Base-by-base conservation (phyloP, 495 filamentous ascomycete species). In the Penicillium psychrofluorescens region DNA sequence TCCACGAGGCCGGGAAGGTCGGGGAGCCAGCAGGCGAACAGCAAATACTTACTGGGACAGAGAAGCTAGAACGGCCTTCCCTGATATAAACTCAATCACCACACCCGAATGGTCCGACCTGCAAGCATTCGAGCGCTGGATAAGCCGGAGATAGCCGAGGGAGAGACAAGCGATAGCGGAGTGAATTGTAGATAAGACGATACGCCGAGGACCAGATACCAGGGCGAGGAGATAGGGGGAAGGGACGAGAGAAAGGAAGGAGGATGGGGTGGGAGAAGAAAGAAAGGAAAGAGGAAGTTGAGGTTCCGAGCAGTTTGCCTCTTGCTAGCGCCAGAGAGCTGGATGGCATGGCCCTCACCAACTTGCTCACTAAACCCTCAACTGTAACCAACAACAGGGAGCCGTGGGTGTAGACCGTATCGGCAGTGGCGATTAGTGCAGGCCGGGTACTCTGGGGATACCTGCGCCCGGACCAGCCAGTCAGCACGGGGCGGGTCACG, bases 81-180 rank as follows among this genome's bases (percentile, higher is more conserved):
- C 22, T 0, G 22, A 22, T 22, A 22, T 6, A 22, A 16, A 22
- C 22, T 22, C 22, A 4, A 4, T 22, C 22, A 22, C 22, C 22
- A 22, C 22, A 22, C 22, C 22, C 22, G 22, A 22, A 22, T 22
- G 22, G 22, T 22, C 22, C 22, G 22, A 22, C 22, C 2, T 22
- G 22, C 22, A 22, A 42, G 35, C 13, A 33, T 33, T 44, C 36
- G 36, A 22, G 22, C 22, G 22, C 50, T 59, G 54, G 55, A 53
- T 56, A 49, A 53, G 52, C 61, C 61, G 57, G 59, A 66, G 61
- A 64, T 64, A 68, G 55, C 62, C 62, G 64, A 63, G 43, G 39
- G 38, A 42, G 44, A 39, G 53, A 53, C 51, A 44, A 44, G 49
- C 49, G 53, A 22, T 22, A 22, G 22, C 22, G 22, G 22, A 22